Conservation (phyloP, 2,329 filamentous ascomycete species). For the Hypoxylon sp. region DNA sequence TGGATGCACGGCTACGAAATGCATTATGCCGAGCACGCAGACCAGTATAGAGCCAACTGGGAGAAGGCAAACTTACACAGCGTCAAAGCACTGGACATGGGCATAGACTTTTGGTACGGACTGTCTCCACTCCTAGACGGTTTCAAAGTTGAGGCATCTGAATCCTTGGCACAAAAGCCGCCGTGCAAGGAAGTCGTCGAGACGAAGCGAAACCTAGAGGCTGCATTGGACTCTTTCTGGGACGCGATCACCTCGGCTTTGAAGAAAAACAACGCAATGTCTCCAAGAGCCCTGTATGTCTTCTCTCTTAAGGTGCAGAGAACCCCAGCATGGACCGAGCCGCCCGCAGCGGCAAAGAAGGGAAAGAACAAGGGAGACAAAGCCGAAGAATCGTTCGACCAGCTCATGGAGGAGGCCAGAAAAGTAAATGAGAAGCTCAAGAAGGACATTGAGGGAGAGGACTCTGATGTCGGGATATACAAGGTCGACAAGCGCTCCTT, state of each 20-base stretch:
- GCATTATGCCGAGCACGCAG: not conserved
- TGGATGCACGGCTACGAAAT: not conserved
- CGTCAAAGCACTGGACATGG: not conserved
- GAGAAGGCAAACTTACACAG: not conserved
- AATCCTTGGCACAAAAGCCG: slow-evolving; percentile 2
- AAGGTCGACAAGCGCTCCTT: slow-evolving; percentile 25
- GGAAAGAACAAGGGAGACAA: not conserved
- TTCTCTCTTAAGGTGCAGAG: slow-evolving; percentile 1
- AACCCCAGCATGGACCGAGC: slow-evolving; percentile 18
- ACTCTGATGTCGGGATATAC: not conserved
- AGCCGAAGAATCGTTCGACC: not conserved
- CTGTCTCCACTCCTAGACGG: not conserved
- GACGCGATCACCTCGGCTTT: not conserved
- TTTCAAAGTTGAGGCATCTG: not conserved
- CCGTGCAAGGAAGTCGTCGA: slow-evolving; percentile 5
- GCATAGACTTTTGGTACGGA: not conserved
- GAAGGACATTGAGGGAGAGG: not conserved
- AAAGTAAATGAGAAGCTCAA: not conserved
- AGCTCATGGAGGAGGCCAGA: not conserved
- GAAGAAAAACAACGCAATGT: not conserved
- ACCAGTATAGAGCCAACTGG: not conserved
- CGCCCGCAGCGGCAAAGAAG: not conserved
- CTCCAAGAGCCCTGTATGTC: not conserved
- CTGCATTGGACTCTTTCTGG: slow-evolving; percentile 21
- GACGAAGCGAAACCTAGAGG: slow-evolving; percentile 3